Conservation (phyloP, 1,139 yeast genomes). For the Blastobotrys illinoisensis region DNA sequence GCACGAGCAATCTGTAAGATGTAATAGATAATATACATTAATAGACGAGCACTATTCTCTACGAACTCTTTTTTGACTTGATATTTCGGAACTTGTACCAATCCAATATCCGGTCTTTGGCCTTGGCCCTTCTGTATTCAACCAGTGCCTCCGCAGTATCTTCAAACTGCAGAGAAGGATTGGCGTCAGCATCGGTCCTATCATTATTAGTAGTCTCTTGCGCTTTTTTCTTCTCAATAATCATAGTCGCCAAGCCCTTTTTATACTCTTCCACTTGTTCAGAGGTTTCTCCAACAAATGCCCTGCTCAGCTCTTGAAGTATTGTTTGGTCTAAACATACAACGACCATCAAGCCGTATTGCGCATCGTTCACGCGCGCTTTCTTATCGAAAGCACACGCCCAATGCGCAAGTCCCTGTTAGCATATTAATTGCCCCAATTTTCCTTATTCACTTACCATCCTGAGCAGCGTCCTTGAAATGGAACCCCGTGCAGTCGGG, state of each 20-base stretch:
- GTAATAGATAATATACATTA: neutral
- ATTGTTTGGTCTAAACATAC: constrained; percentile 17
- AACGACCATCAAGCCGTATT: neutral
- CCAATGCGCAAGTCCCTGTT: constrained; percentile 1
- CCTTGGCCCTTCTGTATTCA: constrained; percentile 6
- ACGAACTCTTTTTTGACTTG: neutral
- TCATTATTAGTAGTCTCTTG: neutral
- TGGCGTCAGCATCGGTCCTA: neutral
- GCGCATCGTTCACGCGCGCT: neutral
- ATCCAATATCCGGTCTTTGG: constrained; percentile 16
- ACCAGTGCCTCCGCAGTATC: constrained; percentile 12
- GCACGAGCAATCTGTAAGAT: too few species aligned
- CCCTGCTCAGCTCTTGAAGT: constrained; percentile 19
- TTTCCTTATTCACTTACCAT: constrained; percentile 18
- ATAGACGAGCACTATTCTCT: neutral
- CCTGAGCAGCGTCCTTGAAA: constrained; percentile 22
- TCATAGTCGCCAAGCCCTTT: constrained; percentile 12
- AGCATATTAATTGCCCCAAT: neutral
- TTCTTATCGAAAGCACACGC: neutral
- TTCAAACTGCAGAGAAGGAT: constrained; percentile 12
- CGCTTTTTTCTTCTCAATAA: constrained; percentile 1
- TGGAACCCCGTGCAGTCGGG: constrained; percentile 27
- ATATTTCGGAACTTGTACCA: constrained; percentile 16
- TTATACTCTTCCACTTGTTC: constrained; percentile 21
- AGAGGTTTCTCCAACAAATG: constrained; percentile 22